These are phyloP conservation scores for Fusarium musae DNA, from an alignment of 2,329 filamentous ascomycete species.

Conservation along the genomic window DNA sequence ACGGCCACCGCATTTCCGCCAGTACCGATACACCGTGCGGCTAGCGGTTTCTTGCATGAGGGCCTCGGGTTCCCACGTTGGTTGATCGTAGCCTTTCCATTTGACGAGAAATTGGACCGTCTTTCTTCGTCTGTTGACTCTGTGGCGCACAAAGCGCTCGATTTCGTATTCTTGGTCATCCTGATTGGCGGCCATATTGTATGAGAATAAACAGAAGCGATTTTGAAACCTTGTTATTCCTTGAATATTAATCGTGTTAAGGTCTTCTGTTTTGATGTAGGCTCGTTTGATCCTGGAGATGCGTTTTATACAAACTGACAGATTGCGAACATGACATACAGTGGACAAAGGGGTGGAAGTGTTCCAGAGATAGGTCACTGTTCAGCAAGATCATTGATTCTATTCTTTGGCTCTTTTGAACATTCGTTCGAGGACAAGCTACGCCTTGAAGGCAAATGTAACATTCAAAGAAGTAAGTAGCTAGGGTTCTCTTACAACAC, in stretches of 20 bases:
- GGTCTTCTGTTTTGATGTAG: fast-evolving
- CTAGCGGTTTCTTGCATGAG: background rate
- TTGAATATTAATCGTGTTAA: fast-evolving
- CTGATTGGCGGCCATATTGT: background rate
- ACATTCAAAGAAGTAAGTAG: too few species aligned
- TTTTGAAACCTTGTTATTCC: background rate
- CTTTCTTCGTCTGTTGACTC: background rate
- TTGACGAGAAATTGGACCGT: background rate
- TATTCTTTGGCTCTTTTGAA: background rate
- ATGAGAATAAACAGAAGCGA: fast-evolving
- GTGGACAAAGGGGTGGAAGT: fast-evolving
- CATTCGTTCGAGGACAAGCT: fast-evolving
- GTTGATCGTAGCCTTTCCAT: fast-evolving
- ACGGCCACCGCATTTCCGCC: background rate
- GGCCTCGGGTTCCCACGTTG: background rate
- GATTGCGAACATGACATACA: fast-evolving
- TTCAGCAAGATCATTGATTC: fast-evolving
- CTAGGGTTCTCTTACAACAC: fast-evolving
- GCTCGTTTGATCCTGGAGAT: fast-evolving
- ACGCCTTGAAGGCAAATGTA: fast-evolving
- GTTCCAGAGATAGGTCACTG: too few species aligned
- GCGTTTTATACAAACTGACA: background rate
- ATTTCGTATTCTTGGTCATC: background rate
- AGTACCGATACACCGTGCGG: background rate
- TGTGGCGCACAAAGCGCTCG: background rate